phyloP scores from a whole-genome alignment of 208 protist species.

The Willaertia magna region DNA sequence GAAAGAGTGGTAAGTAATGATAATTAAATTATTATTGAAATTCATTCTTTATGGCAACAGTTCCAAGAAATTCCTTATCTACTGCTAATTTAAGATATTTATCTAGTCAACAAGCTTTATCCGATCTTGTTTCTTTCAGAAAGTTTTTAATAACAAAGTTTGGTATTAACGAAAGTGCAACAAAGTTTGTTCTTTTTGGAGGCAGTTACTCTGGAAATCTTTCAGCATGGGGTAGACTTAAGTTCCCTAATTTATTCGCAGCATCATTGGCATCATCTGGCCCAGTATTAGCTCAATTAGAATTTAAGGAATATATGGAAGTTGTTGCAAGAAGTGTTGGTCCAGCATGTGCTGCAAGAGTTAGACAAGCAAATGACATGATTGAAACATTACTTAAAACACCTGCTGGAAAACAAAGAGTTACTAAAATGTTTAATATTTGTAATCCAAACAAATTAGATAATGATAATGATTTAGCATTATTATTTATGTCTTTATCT shows the following conservation, averaged over 20 bases:
- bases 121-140: constrained; percentile 7
- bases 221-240: constrained; percentile 15
- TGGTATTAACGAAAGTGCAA: neutral
- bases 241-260: constrained; percentile 19
- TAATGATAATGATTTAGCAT: neutral
- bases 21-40: neutral
- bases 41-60: neutral
- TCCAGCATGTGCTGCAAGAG: neutral
- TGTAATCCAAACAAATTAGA: neutral
- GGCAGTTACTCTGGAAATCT: constrained; percentile 27
- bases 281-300: neutral
- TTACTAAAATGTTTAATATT: neutral
- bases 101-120: constrained; percentile 13
- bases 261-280: neutral
- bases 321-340: neutral
- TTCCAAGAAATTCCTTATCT: neutral
- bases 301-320: neutral
- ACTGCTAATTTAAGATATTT: constrained; percentile 13
- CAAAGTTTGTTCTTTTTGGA: constrained; percentile 4
- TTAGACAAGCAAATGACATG: neutral
- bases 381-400: neutral
- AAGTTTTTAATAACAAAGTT: neutral
- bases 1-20: neutral
- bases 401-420: neutral
- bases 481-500: neutral